These are phyloP conservation scores for Pseudogymnoascus sp. DNA, from an alignment of 2,329 filamentous ascomycete species.

Conservation along the genomic window DNA sequence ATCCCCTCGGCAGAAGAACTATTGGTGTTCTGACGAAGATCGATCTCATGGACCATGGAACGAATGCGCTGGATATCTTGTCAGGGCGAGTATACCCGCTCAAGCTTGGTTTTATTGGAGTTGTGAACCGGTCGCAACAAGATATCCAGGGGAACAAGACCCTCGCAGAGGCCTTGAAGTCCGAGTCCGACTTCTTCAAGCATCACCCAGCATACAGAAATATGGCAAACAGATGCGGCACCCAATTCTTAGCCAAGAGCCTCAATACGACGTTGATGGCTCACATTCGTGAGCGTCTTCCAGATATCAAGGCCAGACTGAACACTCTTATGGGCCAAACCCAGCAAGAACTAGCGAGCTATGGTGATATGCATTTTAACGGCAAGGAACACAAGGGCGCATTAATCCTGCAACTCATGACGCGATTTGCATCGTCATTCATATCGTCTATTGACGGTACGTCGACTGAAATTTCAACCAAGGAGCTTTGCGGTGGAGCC, in stretches of 20 bases:
- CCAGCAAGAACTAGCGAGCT: conserved; percentile 94
- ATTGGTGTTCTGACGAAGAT: conserved; percentile 97
- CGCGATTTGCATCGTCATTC: conserved; percentile 92
- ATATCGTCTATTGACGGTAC: conserved; percentile 98
- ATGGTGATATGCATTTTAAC: conserved; percentile 95
- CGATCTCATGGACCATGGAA: conserved; percentile 97
- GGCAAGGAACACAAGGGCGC: conserved; percentile 95
- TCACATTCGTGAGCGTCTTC: conserved; percentile 90
- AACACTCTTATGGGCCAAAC: conserved; percentile 99
- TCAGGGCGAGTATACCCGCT: conserved; percentile 93
- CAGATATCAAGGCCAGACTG: conserved; percentile 94
- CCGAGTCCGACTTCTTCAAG: conserved; percentile 90
- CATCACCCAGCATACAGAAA: conserved; percentile 96
- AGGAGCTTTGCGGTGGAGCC: conserved; percentile 90
- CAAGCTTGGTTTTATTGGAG: conserved; percentile 95
- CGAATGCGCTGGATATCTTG: conserved; percentile 95
- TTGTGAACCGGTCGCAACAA: conserved; percentile 96
- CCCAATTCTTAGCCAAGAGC: conserved; percentile 87
- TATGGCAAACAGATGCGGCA: conserved; percentile 88
- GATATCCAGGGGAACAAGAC: conserved; percentile 95
- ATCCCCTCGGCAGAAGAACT: conserved; percentile 85
- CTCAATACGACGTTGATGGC: conserved; percentile 92
- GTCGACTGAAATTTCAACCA: conserved; percentile 96
- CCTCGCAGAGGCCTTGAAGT: conserved; percentile 82
- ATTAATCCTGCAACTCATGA: conserved; percentile 94